Conservation (phyloP, 352 stramenopile genomes). For the Phytophthora kernoviae region DNA sequence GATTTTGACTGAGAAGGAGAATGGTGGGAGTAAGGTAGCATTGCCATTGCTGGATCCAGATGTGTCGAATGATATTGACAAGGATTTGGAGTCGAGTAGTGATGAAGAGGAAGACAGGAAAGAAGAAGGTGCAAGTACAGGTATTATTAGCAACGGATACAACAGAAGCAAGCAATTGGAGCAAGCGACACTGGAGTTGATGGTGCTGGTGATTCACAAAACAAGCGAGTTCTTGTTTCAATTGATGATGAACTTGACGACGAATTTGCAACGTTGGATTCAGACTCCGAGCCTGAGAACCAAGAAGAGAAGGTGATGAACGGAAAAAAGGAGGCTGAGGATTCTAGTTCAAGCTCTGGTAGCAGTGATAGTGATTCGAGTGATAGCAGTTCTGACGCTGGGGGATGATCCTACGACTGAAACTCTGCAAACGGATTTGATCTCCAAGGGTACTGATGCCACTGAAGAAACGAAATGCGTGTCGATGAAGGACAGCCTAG, state of each 20-base stretch:
- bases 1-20: neutral
- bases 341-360: slow-evolving; percentile 28
- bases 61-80: slow-evolving; percentile 14
- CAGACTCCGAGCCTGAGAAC: slow-evolving; percentile 25
- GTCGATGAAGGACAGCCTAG: neutral
- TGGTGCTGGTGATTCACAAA: neutral
- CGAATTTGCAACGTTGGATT: slow-evolving; percentile 39
- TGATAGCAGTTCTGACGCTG: slow-evolving; percentile 28
- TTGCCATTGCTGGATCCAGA: neutral
- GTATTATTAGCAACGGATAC: neutral
- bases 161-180: neutral
- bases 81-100: slow-evolving; percentile 15
- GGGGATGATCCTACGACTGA: slow-evolving; percentile 9
- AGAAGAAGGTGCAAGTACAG: neutral
- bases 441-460: neutral
- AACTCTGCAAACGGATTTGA: slow-evolving; percentile 1
- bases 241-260: slow-evolving; percentile 49
- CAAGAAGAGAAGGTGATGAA: slow-evolving; percentile 1
- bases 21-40: neutral
- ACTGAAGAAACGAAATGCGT: neutral
- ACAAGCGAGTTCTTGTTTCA: slow-evolving; percentile 11
- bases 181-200: neutral
- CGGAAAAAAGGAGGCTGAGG: neutral
- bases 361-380: slow-evolving; percentile 40
- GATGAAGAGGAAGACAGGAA: slow-evolving; percentile 11